phyloP scores from a whole-genome alignment of 495 filamentous ascomycete genomes.

The Neurospora sp. region DNA sequence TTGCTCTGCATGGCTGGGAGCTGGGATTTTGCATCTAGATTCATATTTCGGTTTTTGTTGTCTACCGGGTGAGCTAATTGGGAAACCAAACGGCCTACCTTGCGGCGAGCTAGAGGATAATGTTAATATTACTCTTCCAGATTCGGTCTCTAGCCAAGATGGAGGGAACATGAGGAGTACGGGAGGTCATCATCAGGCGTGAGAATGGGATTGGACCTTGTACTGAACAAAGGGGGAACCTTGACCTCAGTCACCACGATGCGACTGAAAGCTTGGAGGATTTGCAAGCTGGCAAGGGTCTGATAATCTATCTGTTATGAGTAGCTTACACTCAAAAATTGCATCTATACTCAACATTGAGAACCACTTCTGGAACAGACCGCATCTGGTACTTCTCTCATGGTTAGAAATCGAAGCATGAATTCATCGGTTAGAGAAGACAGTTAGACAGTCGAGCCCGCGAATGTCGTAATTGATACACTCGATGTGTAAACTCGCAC shows the following conservation, averaged over 20 bases:
- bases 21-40: slow-evolving; percentile 44
- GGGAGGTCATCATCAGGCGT: not conserved
- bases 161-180: not conserved
- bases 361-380: not conserved
- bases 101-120: not conserved
- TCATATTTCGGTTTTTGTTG: slow-evolving; percentile 22
- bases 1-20: slow-evolving; percentile 46
- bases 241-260: not conserved
- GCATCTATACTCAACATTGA: not conserved
- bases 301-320: not conserved
- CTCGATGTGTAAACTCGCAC: not conserved
- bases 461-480: not conserved
- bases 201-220: not conserved
- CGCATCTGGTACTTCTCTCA: not conserved
- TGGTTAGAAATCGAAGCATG: not conserved
- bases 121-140: not conserved
- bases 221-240: not conserved
- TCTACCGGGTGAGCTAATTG: not conserved
- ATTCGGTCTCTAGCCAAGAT: not conserved
- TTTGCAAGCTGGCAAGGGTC: not conserved
- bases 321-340: not conserved
- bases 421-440: not conserved
- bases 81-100: not conserved
- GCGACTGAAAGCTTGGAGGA: not conserved
- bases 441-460: not conserved